Evolutionary conservation across 345 rosid genomes (phyloP), one percentile per base, ranked within the genome.

Genomic region (Clausena lansium): DNA sequence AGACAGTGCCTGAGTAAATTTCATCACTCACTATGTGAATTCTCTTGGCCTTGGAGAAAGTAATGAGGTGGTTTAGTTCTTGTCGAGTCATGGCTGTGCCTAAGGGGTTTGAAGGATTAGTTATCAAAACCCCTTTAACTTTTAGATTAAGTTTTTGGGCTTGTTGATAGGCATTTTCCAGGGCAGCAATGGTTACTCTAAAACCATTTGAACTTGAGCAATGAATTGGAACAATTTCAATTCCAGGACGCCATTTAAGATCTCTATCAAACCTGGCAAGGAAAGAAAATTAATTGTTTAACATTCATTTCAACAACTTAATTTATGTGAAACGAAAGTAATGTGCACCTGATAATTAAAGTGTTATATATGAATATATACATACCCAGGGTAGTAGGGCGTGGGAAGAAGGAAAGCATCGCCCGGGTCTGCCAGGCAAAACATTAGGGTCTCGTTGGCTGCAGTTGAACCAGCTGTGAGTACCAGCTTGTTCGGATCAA

Each of bases 381-480:
- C 57, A 19, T 85, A 93, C 99, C 97, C 98, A 15, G 99, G 93
- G 50, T 95, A 95, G 76, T 93, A 95, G 14, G 99, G 98, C 1
- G 98, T 89, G 8, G 98, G 99, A 71, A 95, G 81, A 71, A 95
- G 99, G 68, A 95, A 83, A 20, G 99, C 99, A 27, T 95, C 96
- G 24, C 97, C 98, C 9, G 91, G 93, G 60, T 92, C 85, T 24
- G 94, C 91, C 0, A 95, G 96, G 77, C 97, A 93, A 71, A 95
- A 93, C 80, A 92, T 88, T n/a, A 95, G 86, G 68, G 92, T 88
- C 83, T 95, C 99, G 59, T 95, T 95, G 5, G 99, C 98, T 1
- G 99, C 84, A 72, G 98, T 95, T 75, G 99, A 89, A 62, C 99
- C 98, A 10, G 99, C 99, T 0, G 94, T 88, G 63, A 95, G 92